These are phyloP conservation scores for Panus rudis DNA, from an alignment of 768 basidiomycete genomes.

Conservation along the genomic window DNA sequence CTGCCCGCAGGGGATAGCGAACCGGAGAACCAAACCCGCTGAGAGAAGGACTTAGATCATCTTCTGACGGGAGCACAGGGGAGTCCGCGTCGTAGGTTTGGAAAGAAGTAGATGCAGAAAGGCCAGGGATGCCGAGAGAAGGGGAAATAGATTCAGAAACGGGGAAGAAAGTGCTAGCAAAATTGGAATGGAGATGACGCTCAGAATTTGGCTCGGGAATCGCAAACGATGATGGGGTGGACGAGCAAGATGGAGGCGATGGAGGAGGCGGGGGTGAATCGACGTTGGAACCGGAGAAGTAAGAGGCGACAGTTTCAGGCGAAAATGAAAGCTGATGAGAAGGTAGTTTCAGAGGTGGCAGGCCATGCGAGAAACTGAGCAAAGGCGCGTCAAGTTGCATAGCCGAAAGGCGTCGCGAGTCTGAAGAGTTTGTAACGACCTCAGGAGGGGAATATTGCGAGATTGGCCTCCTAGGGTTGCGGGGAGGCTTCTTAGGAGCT, in stretches of 20 bases:
- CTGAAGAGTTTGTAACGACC: too few relatives aligned
- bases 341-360: slow-evolving; percentile 13
- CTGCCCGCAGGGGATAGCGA: too few relatives aligned
- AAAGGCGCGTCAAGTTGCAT: slow-evolving; percentile 11
- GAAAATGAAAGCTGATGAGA: slow-evolving; percentile 7
- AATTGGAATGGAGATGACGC: not conserved
- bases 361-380: slow-evolving; percentile 8
- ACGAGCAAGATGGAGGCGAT: not conserved
- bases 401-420: slow-evolving; percentile 6
- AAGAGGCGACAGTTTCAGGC: slow-evolving; percentile 5
- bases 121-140: slow-evolving; percentile 1
- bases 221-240: not conserved
- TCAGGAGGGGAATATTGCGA: too few relatives aligned
- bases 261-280: not conserved
- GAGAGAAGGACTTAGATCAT: too few relatives aligned
- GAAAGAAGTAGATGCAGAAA: slow-evolving; percentile 3
- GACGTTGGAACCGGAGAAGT: slow-evolving; percentile 8
- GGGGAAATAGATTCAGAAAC: not conserved
- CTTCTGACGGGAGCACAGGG: slow-evolving; percentile 16
- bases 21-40: slow-evolving; percentile 1
- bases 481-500: too few relatives aligned
- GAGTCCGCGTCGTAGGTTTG: slow-evolving; percentile 14
- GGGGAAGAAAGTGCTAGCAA: slow-evolving; percentile 9
- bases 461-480: too few relatives aligned
- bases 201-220: not conserved